Evolutionary conservation across 2,329 filamentous ascomycete genomes (phyloP), one percentile per base, ranked within the genome.

Genomic region (Apiospora saccharicola): DNA sequence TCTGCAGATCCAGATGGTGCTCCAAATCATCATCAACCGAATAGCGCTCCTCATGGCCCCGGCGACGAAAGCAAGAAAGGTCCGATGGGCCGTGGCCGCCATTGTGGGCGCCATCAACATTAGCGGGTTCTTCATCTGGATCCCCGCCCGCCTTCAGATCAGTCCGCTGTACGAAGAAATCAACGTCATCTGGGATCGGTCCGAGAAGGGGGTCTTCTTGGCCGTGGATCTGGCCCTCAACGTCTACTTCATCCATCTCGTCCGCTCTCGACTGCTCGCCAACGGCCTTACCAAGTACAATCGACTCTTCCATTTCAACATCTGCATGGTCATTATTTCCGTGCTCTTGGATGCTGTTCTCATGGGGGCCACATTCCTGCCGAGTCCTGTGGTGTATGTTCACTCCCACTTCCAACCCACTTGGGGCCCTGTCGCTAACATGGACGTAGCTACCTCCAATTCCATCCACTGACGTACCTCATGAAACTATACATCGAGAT

Each of bases 11-110:
- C 84, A 85, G 73, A 78, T 84, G 24, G 74, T 86, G 2, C 81
- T 85, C 76, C 84, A 85, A 72, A 86, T 86, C 68, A 85, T 86
- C 76, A 83, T 85, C 75, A 86, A 86, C 73, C 82, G 84, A 64
- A 81, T 85, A 16, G 78, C 81, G 0, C 79, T 86, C 16, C 81
- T 86, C 46, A 79, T 84, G 19, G 78, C 81, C 24, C 44, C 44
- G 44, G 44, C 16, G 3, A 75, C 82, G 69, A 78, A 77, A 19
- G 75, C 68, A 0, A 44, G 70, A 3, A 75, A 74, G 16, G 75
- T 86, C 53, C 84, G 85, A 74, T 83, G 81, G 80, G 78, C 79
- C 0, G 79, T 81, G n/a, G 76, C 82, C 2, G 34, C 76, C 19
- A 6, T 83, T 24, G 83, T 86, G 72, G 82, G 79, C 13, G 43